Base-by-base conservation (phyloP, 1,284 basidiomycete genomes). In the Hypsizygus ulmarius region DNA sequence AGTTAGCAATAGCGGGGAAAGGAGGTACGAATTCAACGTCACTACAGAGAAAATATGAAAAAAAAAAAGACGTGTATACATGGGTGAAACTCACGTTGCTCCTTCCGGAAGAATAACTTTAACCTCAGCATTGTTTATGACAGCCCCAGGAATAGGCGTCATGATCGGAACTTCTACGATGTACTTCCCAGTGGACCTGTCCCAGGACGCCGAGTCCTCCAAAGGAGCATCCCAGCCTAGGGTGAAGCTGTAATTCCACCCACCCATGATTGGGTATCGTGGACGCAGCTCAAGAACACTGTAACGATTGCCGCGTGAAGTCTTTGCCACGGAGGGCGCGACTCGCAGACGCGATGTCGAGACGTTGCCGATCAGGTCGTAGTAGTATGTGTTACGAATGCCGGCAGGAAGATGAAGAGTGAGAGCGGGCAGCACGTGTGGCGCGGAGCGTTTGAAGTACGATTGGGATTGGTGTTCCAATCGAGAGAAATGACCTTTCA, bases 191-290 rank as follows among this genome's bases (percentile, higher is more conserved):
- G 70, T 75, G 50, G 66, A 71, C 57, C 67, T 70, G 57, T 87
- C 79, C 62, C 78, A 86, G 52, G 75, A 79, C 30, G 78, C 80
- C 39, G 82, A 86, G 60, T 93, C 87, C n/a, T 67, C 73, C 38
- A 97, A 73, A 15, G 91, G 87, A 7, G 87, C 77, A 60, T 98
- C 93, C 79, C 89, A 99, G 2, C 97, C 97, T 9, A 98, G 76
- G 4, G 89, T 93, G 70, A 96, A 99, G 35, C 77, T 83, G 69
- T 97, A 99, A 66, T 97, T 98, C 97, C 97, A 99, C 14, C 96
- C 94, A 25, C 97, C 97, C 52, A 98, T 69, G 19, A 99, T 62
- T 6, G 97, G 97, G 66, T 95, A 99, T 32, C 97, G 81, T 0
- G 97, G 96, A 38, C 77, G 78, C 38, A 99, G 64, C 60, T 98